Evolutionary conservation across 192 early-diverging fungal genomes (phyloP), one percentile per base, ranked within the genome.

Genomic region (Mortierella hygrophila): DNA sequence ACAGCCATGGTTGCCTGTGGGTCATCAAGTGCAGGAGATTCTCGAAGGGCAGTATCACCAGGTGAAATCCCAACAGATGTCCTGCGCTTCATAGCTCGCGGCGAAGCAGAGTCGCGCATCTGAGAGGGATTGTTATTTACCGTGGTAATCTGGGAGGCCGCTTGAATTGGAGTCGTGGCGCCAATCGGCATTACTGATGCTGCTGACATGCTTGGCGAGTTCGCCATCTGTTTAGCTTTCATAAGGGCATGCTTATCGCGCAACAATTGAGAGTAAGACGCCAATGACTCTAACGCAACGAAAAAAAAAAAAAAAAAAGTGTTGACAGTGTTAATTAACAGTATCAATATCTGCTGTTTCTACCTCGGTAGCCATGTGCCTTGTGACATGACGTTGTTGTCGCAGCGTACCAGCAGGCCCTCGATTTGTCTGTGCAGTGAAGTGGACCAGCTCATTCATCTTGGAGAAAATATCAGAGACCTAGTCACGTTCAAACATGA

Each of bases 21-120:
- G 3, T 72, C 72, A n/a, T 77, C 84, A 13, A 81, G 21, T 15
- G 75, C 75, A 32, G 84, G 79, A 1, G 79, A 86, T 2, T 57
- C 68, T 35, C 74, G 32, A 6, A 74, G 47, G 4, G 75, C 72
- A 10, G 75, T 74, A 5, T 86, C 84, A 8, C 70, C 32, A 11
- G 84, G 84, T 6, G 78, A 80, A 16, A 78, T 77, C 0, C 79
- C 84, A 5, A 74, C 38, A n/a, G 84, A 86, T 8, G 84, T 77
- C 37, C 79, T 77, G 8, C 84, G 69, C n/a, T 86, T 86, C 26
- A 86, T 60, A 37, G 79, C 77, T 38, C 84, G 38, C 3, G 84
- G 84, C 5, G 84, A 86, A 4, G 75, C 74, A 29, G 78, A 85
- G 4, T 74, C 78, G 11, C 77, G 81, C 21, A 71, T 10, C 6